phyloP scores from a whole-genome alignment of 1,284 basidiomycete genomes.

The Thelephora terrestris region DNA sequence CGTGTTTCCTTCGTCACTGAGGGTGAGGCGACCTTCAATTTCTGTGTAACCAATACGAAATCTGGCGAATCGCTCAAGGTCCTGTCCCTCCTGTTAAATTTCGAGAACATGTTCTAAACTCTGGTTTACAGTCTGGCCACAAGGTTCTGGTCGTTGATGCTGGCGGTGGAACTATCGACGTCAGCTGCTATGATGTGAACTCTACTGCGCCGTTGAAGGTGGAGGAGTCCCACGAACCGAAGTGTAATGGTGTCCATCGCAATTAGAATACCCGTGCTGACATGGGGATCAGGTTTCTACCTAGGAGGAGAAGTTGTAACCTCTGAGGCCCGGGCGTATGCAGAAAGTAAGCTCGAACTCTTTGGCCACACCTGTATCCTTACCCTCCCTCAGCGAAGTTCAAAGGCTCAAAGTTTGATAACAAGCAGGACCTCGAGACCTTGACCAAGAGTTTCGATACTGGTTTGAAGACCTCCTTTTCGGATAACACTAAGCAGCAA shows the following conservation, averaged over 20 bases:
- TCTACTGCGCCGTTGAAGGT: background rate
- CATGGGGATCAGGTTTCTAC: slow-evolving; percentile 1
- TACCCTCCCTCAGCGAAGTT: no score
- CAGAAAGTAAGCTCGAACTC: no score
- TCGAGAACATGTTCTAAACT: background rate
- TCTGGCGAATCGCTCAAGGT: slow-evolving; percentile 23
- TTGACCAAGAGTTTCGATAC: slow-evolving; percentile 34
- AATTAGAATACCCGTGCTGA: no score
- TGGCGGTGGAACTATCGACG: slow-evolving; percentile 1
- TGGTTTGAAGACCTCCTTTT: slow-evolving; percentile 38
- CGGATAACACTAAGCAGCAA: slow-evolving; percentile 27
- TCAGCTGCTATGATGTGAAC: background rate
- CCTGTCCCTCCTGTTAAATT: slow-evolving; percentile 3
- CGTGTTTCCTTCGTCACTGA: slow-evolving; percentile 37
- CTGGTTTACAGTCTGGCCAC: background rate
- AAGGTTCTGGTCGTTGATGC: slow-evolving; percentile 4
- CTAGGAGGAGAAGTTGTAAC: slow-evolving; percentile 19
- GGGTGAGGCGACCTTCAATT: slow-evolving; percentile 41
- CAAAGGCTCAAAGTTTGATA: no score
- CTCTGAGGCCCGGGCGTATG: no score
- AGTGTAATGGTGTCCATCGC: background rate
- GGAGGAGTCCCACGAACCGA: background rate
- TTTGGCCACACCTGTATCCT: no score
- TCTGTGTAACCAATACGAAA: slow-evolving; percentile 30
- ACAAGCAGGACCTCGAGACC: no score